Conservation (phyloP, 2,329 filamentous ascomycete species). For the Herpotrichia juniperi region DNA sequence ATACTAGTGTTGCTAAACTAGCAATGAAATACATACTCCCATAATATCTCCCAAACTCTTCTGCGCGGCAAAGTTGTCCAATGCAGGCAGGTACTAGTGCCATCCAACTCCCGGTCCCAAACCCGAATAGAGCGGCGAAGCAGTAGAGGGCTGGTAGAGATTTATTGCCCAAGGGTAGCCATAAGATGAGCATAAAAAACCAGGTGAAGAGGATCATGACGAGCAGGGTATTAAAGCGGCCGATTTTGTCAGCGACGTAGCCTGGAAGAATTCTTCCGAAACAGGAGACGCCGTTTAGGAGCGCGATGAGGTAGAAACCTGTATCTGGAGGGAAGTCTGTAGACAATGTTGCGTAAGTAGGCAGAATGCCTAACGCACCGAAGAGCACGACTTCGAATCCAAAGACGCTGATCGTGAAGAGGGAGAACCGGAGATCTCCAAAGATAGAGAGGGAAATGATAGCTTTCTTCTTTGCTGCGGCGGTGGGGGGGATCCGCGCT, state of each 20-base stretch:
- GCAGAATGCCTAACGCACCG: slow-evolving; percentile 44
- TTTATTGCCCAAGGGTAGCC: slow-evolving; percentile 39
- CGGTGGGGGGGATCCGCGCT: slow-evolving; percentile 38
- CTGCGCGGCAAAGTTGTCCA: slow-evolving; percentile 53
- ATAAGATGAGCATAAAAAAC: slow-evolving; percentile 43
- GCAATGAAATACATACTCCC: slow-evolving; percentile 54
- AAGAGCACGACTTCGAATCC: slow-evolving; percentile 50
- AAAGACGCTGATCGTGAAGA: slow-evolving; percentile 44
- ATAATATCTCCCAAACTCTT: slow-evolving; percentile 58
- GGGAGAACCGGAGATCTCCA: slow-evolving; percentile 37
- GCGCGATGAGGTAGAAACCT: slow-evolving; percentile 45
- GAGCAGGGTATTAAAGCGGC: slow-evolving; percentile 50
- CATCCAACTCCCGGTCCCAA: slow-evolving; percentile 55
- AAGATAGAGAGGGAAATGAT: slow-evolving; percentile 45
- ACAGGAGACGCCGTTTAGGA: slow-evolving; percentile 49
- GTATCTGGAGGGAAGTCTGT: slow-evolving; percentile 39
- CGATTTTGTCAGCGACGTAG: slow-evolving; percentile 48
- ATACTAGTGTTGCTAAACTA: slow-evolving; percentile 41
- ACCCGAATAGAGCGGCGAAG: slow-evolving; percentile 53
- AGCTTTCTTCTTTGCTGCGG: slow-evolving; percentile 37
- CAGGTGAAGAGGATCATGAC: slow-evolving; percentile 42
- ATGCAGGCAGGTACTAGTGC: slow-evolving; percentile 54
- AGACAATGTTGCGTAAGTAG: slow-evolving; percentile 49
- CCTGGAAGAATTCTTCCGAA: slow-evolving; percentile 49
- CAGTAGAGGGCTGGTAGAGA: slow-evolving; percentile 45